These are phyloP conservation scores for Calocera cornea DNA, from an alignment of 768 basidiomycete genomes.

Conservation along the genomic window DNA sequence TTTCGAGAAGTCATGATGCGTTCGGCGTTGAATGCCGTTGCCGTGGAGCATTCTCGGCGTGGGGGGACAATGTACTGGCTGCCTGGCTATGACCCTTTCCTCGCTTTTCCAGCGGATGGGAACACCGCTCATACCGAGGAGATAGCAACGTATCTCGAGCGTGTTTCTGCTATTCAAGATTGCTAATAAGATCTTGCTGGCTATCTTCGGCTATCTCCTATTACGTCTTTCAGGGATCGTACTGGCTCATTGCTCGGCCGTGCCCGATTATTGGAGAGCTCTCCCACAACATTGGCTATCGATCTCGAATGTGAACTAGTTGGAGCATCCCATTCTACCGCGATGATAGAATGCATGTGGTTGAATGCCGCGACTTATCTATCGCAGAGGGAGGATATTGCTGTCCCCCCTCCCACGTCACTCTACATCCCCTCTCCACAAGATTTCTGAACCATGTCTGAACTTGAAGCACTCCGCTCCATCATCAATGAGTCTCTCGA, in stretches of 20 bases:
- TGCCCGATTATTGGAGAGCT: neutral
- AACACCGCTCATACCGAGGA: neutral
- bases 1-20: too few species aligned
- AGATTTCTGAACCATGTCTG: neutral
- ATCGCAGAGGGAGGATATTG: neutral
- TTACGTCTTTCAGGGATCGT: constrained; percentile 3
- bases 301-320: neutral
- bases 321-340: neutral
- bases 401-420: neutral
- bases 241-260: neutral
- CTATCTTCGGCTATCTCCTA: neutral
- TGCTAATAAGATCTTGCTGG: neutral
- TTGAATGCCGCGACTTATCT: neutral
- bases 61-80: neutral
- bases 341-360: neutral
- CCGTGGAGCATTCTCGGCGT: neutral
- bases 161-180: neutral
- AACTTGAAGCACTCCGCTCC: neutral
- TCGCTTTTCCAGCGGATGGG: neutral
- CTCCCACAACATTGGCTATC: neutral
- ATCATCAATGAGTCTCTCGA: neutral
- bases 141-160: neutral
- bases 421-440: neutral
- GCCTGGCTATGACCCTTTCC: neutral
- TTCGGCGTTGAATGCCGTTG: too few species aligned